These are phyloP conservation scores for Talaromyces sp. DNA, from an alignment of 2,329 filamentous ascomycete species.

Conservation along the genomic window DNA sequence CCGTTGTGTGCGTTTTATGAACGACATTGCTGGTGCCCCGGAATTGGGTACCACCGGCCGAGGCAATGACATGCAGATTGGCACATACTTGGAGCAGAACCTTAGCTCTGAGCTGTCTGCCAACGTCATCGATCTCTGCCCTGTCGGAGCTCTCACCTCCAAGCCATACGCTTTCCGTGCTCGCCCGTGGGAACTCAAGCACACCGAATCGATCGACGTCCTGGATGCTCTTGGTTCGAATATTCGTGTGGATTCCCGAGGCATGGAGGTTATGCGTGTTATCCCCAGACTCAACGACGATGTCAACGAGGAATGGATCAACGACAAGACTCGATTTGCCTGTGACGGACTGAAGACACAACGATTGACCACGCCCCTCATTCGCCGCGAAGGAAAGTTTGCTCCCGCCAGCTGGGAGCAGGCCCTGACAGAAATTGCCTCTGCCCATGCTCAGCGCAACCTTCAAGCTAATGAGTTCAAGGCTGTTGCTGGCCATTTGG, in stretches of 20 bases:
- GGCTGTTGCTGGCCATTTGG: constrained; percentile 82
- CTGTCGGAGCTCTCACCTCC: constrained; percentile 90
- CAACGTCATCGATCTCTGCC: constrained; percentile 97
- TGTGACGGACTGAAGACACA: constrained; percentile 97
- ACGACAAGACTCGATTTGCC: constrained; percentile 95
- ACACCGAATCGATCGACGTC: constrained; percentile 93
- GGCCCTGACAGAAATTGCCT: constrained; percentile 78
- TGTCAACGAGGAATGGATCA: constrained; percentile 99
- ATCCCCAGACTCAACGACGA: constrained; percentile 92
- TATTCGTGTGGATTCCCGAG: constrained; percentile 87
- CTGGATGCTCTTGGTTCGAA: constrained; percentile 89
- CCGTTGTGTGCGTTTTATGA: constrained; percentile 93
- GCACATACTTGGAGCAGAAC: constrained; percentile 92
- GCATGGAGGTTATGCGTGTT: constrained; percentile 93
- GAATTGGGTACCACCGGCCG: constrained; percentile 92
- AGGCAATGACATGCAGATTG: constrained; percentile 96
- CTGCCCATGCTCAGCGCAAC: constrained; percentile 71
- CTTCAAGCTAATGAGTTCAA: constrained; percentile 95
- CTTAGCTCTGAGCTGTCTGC: constrained; percentile 92
- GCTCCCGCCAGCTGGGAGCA: constrained; percentile 94
- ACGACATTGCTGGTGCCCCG: constrained; percentile 91
- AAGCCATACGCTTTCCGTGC: constrained; percentile 98
- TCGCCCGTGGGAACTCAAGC: constrained; percentile 93
- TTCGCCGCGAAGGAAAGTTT: constrained; percentile 85
- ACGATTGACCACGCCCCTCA: constrained; percentile 83